Evolutionary conservation across 2,329 filamentous ascomycete genomes (phyloP).

Genomic region (Hymenoscyphus occultus): DNA sequence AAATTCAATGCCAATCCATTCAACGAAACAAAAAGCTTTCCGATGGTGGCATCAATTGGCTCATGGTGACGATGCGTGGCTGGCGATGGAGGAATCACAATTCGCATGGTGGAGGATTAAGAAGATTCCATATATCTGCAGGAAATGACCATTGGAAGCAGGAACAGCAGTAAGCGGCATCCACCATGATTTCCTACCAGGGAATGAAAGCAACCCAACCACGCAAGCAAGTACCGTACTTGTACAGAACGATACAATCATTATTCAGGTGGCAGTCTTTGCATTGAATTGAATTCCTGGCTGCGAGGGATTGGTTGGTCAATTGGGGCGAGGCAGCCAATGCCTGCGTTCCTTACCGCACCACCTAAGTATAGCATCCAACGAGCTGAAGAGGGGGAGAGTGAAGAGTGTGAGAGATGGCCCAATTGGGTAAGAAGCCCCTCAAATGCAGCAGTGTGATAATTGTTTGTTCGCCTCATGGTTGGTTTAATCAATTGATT

Average conservation of each 20-base stretch:
- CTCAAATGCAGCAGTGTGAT: not conserved
- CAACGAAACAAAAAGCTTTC: not conserved
- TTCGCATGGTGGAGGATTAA: not conserved
- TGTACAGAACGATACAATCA: not conserved
- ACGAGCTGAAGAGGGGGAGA: not conserved
- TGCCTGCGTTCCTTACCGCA: not conserved
- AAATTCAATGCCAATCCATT: not conserved
- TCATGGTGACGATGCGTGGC: not conserved
- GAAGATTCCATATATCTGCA: not conserved
- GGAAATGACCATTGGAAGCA: not conserved
- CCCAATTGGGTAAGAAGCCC: too few species aligned
- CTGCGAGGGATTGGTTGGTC: slow-evolving; percentile 12
- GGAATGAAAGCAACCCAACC: slow-evolving; percentile 4
- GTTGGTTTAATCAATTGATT: not conserved
- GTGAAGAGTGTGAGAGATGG: too few species aligned
- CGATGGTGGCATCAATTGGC: not conserved
- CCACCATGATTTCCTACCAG: not conserved
- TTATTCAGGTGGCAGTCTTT: not conserved
- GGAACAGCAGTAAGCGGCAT: not conserved
- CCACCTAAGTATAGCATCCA: too few species aligned
- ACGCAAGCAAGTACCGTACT: slow-evolving; percentile 1
- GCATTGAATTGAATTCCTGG: slow-evolving; percentile 11
- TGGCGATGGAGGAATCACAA: not conserved
- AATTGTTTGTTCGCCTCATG: slow-evolving; percentile 3
- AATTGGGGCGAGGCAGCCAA: slow-evolving; percentile 9